A percentile compares a stretch with the other conserved stretches of the same genome.
Evolutionary conservation across 169 alveolate species (phyloP).

Genomic region (Eimeria maxima): DNA sequence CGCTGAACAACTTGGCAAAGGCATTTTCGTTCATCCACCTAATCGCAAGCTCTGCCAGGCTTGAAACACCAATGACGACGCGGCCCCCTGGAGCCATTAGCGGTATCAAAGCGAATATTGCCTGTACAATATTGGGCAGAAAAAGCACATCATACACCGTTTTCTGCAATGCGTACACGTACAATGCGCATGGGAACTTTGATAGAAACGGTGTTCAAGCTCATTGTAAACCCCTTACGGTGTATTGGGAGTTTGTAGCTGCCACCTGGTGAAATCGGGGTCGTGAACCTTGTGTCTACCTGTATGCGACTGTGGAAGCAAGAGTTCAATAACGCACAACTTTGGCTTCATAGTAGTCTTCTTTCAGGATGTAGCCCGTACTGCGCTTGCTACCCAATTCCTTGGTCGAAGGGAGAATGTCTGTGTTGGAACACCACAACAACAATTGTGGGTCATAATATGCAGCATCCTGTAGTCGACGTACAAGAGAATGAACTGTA

Average conservation of each 20-base stretch:
- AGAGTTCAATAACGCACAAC: background rate
- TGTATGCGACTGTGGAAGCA: background rate
- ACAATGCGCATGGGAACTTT: too few relatives aligned
- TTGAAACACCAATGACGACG: background rate
- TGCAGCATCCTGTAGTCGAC: background rate
- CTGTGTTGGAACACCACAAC: background rate
- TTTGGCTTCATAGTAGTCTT: background rate
- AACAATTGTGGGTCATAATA: background rate
- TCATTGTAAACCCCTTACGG: background rate
- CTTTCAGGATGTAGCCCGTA: background rate
- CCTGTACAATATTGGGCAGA: background rate
- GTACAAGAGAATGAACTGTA: background rate
- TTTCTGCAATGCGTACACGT: background rate
- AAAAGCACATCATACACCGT: background rate
- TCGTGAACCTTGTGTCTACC: background rate
- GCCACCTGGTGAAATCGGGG: background rate
- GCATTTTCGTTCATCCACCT: conserved; percentile 46
- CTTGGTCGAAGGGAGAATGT: background rate
- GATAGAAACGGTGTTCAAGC: background rate
- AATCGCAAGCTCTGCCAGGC: conserved; percentile 42
- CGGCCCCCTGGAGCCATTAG: conserved; percentile 67
- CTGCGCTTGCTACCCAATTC: conserved; percentile 3
- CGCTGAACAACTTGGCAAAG: background rate
- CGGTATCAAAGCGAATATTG: background rate
- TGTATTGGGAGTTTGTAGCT: background rate